Base-by-base conservation (phyloP, 2,329 filamentous ascomycete species). In the Trematosphaeria pertusa region DNA sequence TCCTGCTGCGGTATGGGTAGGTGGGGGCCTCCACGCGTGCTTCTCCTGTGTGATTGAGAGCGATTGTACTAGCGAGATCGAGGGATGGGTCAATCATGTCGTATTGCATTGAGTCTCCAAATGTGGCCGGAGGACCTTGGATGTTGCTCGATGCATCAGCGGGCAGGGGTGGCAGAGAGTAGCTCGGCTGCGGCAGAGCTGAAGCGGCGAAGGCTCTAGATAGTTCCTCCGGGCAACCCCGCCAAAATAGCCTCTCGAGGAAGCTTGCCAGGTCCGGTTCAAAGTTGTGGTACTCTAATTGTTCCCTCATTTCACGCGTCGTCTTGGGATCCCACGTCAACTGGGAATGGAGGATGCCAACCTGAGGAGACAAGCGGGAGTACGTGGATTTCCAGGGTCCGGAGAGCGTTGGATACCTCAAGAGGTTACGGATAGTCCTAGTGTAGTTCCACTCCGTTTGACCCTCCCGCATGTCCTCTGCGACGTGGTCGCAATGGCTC, bases 401-500 rank as follows among this genome's bases (percentile, higher is more conserved):
- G 4, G 40, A 11, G n/a, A 46, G 18, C 12, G 30, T 9, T 6
- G 17, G 11, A 14, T 54, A 34, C 22, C 37, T 51, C 10, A 54
- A 28, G 3, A 54, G 34, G 32, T 48, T 49, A 17, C 37, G 41
- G 12, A 54, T 43, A 12, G 33, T 52, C 20, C 42, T n/a, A 20
- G 37, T 39, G 38, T 46, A 54, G 28, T 34, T 39, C 52, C 52
- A 54, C 2, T 24, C 34, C 14, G 30, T 30, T n/a, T 20, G 17
- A 15, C 24, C 31, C 15, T 43, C 36, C 15, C 22, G 14, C 44
- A 51, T 51, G 15, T 40, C 42, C 10, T 11, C 35, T 17, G 40
- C 34, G 4, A 54, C 48, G 44, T 54, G 48, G 22, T 52, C 37
- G 31, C 44, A 52, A 30, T 46, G 43, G 8, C 43, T 30, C 18